Evolutionary conservation across 768 basidiomycete genomes (phyloP).

Genomic region (Auriscalpium orientale): DNA sequence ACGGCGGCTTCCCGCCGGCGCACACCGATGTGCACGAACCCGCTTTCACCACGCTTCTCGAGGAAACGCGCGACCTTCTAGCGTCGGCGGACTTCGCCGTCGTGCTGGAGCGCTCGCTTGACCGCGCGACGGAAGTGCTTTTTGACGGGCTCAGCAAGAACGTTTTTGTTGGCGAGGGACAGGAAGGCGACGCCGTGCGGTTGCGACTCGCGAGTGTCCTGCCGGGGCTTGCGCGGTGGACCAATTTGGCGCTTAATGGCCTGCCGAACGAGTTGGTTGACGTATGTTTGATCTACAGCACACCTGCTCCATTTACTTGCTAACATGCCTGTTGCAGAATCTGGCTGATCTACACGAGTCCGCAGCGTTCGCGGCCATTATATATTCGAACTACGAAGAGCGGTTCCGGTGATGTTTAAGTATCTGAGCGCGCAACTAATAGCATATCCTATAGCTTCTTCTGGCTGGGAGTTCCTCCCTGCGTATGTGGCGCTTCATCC

Average conservation of each 20-base stretch:
- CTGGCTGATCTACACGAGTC: slow-evolving; percentile 59
- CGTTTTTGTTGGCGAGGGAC: slow-evolving; percentile 41
- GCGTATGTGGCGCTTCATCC: too few relatives aligned
- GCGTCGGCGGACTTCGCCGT: slow-evolving; percentile 60
- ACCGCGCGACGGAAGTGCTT: slow-evolving; percentile 57
- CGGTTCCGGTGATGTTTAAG: slow-evolving; percentile 27
- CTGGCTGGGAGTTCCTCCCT: too few relatives aligned
- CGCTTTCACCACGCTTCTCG: slow-evolving; percentile 55
- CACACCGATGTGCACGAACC: slow-evolving; percentile 31
- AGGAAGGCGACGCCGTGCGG: slow-evolving; percentile 33
- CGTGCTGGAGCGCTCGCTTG: slow-evolving; percentile 69
- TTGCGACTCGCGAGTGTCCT: slow-evolving; percentile 73
- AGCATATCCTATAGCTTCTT: background rate
- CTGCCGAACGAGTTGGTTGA: slow-evolving; percentile 79
- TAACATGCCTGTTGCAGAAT: slow-evolving; percentile 32
- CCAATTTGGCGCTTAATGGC: slow-evolving; percentile 54
- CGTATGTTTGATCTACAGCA: slow-evolving; percentile 38
- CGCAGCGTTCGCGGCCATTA: slow-evolving; percentile 60
- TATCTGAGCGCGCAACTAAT: background rate
- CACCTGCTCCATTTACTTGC: background rate
- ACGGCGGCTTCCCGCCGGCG: slow-evolving; percentile 45
- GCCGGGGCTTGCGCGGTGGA: slow-evolving; percentile 77
- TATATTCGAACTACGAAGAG: slow-evolving; percentile 64
- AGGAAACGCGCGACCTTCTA: slow-evolving; percentile 59
- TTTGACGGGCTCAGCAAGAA: slow-evolving; percentile 56